Percentiles rank a stretch among this genome's conserved stretches.
These are phyloP conservation scores for Potentilla sterilis DNA, from an alignment of 306 rosid species.

Conservation along the genomic window DNA sequence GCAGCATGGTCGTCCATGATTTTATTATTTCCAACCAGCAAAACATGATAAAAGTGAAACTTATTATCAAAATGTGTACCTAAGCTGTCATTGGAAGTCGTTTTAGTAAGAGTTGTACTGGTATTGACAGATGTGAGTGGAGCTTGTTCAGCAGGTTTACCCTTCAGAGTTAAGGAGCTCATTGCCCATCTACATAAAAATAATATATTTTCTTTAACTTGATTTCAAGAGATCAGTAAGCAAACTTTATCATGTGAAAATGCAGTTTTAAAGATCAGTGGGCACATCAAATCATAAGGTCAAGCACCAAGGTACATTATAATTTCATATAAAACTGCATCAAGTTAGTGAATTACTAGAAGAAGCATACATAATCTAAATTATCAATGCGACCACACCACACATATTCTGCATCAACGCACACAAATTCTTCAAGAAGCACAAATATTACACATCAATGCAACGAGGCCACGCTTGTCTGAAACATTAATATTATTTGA, in stretches of 20 bases:
- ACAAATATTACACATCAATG: not conserved
- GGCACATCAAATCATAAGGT: not conserved
- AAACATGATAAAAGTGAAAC: not conserved
- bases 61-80: slow-evolving; percentile 43
- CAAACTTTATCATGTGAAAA: not conserved
- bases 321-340: not conserved
- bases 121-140: slow-evolving; percentile 63
- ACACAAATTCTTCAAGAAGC: not conserved
- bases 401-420: not conserved
- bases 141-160: slow-evolving; percentile 85
- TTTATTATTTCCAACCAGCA: slow-evolving; percentile 8
- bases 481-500: not conserved
- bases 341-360: not conserved
- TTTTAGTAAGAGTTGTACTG: slow-evolving; percentile 40
- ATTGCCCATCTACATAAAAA: slow-evolving; percentile 84
- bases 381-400: not conserved
- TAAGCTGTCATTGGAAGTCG: slow-evolving; percentile 60
- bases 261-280: not conserved
- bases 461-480: not conserved
- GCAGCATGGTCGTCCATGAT: not conserved
- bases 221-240: not conserved
- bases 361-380: not conserved
- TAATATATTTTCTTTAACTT: not conserved
- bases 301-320: not conserved
- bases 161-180: slow-evolving; percentile 98